These are phyloP conservation scores for Hypseocharis bilobata DNA, from an alignment of 441 rosid species.

Conservation along the genomic window DNA sequence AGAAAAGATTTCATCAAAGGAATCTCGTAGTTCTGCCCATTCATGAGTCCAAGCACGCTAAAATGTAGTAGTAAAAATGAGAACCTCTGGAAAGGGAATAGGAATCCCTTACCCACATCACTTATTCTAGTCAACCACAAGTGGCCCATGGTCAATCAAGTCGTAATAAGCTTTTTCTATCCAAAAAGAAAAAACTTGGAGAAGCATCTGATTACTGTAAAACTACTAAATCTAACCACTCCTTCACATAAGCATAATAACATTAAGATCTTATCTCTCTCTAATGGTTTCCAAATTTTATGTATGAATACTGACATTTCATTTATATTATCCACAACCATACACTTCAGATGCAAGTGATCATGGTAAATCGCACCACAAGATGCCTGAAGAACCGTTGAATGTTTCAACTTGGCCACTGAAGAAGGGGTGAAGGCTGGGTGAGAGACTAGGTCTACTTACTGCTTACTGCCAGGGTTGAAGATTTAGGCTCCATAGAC, in stretches of 20 bases:
- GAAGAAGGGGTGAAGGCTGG: too few relatives aligned
- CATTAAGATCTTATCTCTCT: not conserved
- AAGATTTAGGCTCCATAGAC: too few relatives aligned
- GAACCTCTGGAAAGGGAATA: not conserved
- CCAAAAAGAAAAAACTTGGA: not conserved
- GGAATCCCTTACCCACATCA: not conserved
- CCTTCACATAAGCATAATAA: not conserved
- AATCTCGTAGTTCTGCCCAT: not conserved
- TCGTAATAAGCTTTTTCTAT: not conserved
- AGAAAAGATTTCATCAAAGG: not conserved
- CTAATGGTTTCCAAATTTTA: not conserved
- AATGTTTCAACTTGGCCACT: too few relatives aligned
- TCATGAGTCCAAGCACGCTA: not conserved
- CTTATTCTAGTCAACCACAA: not conserved
- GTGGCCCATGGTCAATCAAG: not conserved
- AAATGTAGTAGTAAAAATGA: not conserved
- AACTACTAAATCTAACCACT: not conserved
- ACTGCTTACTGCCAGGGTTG: too few relatives aligned
- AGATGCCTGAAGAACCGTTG: too few relatives aligned
- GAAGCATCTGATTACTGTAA: not conserved
- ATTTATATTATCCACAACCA: not conserved
- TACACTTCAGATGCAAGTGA: not conserved
- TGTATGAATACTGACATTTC: not conserved
- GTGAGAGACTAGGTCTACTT: too few relatives aligned
- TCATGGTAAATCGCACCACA: not conserved